A percentile compares a stretch with the other conserved stretches of the same genome.
Conservation (phyloP, 2,329 filamentous ascomycete species). For the Aspergillus oerlinghausenensis region DNA sequence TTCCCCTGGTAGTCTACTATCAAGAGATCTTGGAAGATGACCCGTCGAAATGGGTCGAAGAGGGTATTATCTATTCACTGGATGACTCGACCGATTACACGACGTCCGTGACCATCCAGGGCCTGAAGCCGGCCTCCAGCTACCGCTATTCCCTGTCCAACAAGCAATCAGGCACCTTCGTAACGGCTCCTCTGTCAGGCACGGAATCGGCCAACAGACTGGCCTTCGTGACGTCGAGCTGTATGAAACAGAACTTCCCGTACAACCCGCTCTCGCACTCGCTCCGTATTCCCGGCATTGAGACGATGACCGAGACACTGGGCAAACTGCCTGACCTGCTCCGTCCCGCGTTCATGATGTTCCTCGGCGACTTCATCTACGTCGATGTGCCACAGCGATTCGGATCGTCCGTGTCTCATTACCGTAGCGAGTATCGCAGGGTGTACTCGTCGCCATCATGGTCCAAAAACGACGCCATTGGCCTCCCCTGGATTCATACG, state of each 20-base stretch:
- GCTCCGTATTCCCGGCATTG: conserved; percentile 74
- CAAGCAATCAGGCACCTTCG: conserved; percentile 78
- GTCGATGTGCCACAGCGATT: conserved; percentile 77
- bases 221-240: conserved; percentile 88
- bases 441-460: conserved; percentile 96
- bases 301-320: conserved; percentile 68
- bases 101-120: conserved; percentile 60
- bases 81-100: conserved; percentile 81
- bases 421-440: conserved; percentile 86
- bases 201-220: conserved; percentile 63
- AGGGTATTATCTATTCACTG: conserved; percentile 61
- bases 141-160: conserved; percentile 87
- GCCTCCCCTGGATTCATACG: conserved; percentile 93
- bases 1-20: conserved; percentile 71
- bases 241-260: conserved; percentile 85
- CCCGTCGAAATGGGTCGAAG: conserved; percentile 56
- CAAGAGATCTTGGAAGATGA: conserved; percentile 33
- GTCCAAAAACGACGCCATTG: conserved; percentile 52
- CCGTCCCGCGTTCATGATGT: conserved; percentile 55
- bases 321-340: conserved; percentile 59
- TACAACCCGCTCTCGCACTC: conserved; percentile 83
- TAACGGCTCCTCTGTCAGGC: conserved; percentile 68
- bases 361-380: conserved; percentile 49
- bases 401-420: conserved; percentile 67
- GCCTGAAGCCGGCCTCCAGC: conserved; percentile 63